Evolutionary conservation across 345 rosid genomes (phyloP).

Genomic region (Angophora floribunda): DNA sequence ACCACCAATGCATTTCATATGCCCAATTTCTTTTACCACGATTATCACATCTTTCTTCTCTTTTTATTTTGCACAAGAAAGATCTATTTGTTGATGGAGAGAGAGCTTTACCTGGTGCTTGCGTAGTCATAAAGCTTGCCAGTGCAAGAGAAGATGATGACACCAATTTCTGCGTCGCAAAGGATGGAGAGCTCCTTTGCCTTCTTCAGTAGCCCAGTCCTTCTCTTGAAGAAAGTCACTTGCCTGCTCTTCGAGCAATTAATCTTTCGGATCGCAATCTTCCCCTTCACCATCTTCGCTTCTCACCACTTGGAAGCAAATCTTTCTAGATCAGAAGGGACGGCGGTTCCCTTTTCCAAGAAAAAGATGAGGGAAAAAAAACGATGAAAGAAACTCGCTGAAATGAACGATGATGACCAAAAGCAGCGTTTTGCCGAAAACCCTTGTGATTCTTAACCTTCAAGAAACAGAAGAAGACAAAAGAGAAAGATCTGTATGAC

Average conservation of each 20-base stretch:
- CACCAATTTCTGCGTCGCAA: constrained; percentile 1
- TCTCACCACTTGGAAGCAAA: neutral
- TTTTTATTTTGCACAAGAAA: neutral
- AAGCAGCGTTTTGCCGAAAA: neutral
- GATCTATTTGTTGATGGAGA: neutral
- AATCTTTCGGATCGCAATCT: constrained; percentile 4
- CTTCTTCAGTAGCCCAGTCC: constrained; percentile 3
- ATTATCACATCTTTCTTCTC: neutral
- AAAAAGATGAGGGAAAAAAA: neutral
- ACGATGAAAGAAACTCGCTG: neutral
- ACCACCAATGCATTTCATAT: neutral
- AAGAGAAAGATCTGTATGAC: neutral
- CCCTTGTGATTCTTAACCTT: neutral
- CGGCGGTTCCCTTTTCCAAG: neutral
- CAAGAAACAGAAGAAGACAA: neutral
- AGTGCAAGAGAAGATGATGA: constrained; percentile 8
- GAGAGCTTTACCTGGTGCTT: constrained; percentile 1
- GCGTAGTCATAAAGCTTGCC: constrained; percentile 6
- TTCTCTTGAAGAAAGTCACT: constrained; percentile 8
- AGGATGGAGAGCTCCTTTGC: constrained; percentile 10
- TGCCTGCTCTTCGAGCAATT: constrained; percentile 4
- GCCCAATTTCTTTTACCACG: neutral
- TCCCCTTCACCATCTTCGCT: constrained; percentile 2
- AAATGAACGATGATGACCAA: neutral
- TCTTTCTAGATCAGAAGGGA: neutral